These are phyloP conservation scores for Jackrogersella minutella DNA, from an alignment of 495 filamentous ascomycete genomes.

Conservation along the genomic window DNA sequence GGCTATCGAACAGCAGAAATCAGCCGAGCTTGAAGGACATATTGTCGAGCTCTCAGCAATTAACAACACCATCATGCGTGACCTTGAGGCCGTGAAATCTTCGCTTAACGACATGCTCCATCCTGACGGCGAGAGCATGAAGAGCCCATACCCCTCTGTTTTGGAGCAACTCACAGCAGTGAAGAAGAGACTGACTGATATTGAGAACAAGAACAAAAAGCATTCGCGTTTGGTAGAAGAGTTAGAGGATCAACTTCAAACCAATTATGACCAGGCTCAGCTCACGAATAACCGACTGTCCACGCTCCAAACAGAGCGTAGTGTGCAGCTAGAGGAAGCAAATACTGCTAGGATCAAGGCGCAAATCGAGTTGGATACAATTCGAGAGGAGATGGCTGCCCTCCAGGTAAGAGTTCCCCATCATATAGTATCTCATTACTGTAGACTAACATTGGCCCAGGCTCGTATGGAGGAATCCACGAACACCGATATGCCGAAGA, in stretches of 20 bases:
- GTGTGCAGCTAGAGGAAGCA: conserved; percentile 66
- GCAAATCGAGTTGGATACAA: conserved; percentile 65
- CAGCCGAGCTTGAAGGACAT: conserved; percentile 56
- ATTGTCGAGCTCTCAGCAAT: conserved; percentile 59
- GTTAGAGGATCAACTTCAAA: conserved; percentile 95
- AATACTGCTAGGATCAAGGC: conserved; percentile 57
- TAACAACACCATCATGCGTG: conserved; percentile 63
- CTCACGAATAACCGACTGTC: conserved; percentile 78
- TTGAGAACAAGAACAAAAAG: conserved; percentile 75
- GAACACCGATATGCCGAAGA: conserved; percentile 58
- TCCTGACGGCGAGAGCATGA: conserved; percentile 46
- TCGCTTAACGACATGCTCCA: conserved; percentile 56
- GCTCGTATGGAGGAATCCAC: conserved; percentile 61
- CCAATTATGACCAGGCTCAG: conserved; percentile 92
- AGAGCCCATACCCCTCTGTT: conserved; percentile 66
- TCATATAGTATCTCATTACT: background rate
- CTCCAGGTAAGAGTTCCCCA: conserved; percentile 66
- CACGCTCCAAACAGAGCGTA: conserved; percentile 74
- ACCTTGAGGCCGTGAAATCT: conserved; percentile 60
- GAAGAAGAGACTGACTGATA: conserved; percentile 72
- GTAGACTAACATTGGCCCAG: conserved; percentile 54
- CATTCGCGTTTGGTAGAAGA: conserved; percentile 91
- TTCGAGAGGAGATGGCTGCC: conserved; percentile 66
- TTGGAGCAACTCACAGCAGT: conserved; percentile 74
- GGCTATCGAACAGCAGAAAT: conserved; percentile 64